Evolutionary conservation across 176 grass and related monocot species (phyloP).

Genomic region (Rhynchospora pubera): DNA sequence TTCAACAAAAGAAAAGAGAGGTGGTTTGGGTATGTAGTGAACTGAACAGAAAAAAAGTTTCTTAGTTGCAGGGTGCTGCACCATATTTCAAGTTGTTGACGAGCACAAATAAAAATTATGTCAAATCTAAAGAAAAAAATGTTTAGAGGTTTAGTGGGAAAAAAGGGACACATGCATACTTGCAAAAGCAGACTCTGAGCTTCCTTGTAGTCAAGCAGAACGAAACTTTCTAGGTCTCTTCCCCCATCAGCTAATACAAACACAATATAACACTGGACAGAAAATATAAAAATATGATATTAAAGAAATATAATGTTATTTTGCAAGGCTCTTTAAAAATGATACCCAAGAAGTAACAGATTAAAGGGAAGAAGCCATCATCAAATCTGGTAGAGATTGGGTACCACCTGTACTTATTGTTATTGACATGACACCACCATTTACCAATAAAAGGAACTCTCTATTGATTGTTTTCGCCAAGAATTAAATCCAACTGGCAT

Average conservation of each 20-base stretch:
- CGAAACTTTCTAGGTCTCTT: slow-evolving; percentile 74
- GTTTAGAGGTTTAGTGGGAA: neutral
- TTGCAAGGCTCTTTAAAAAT: neutral
- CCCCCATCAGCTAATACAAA: slow-evolving; percentile 92
- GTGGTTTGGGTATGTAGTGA: neutral
- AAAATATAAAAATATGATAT: neutral
- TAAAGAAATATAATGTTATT: neutral
- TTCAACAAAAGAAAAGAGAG: neutral
- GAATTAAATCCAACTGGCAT: neutral
- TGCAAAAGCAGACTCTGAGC: slow-evolving; percentile 72
- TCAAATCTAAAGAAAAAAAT: neutral
- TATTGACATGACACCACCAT: neutral
- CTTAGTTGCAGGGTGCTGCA: neutral
- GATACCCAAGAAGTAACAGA: neutral
- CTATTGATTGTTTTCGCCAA: neutral
- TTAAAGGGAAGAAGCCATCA: neutral
- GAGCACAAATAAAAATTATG: neutral
- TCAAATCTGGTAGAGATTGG: neutral
- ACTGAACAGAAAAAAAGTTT: neutral
- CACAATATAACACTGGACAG: slow-evolving; percentile 72
- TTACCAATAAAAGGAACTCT: neutral
- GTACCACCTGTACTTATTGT: neutral
- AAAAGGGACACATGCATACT: slow-evolving; percentile 34
- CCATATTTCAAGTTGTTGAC: neutral
- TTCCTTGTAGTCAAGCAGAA: slow-evolving; percentile 62